Evolutionary conservation across 768 basidiomycete genomes (phyloP).

Genomic region (Macrolepiota fuliginosa): DNA sequence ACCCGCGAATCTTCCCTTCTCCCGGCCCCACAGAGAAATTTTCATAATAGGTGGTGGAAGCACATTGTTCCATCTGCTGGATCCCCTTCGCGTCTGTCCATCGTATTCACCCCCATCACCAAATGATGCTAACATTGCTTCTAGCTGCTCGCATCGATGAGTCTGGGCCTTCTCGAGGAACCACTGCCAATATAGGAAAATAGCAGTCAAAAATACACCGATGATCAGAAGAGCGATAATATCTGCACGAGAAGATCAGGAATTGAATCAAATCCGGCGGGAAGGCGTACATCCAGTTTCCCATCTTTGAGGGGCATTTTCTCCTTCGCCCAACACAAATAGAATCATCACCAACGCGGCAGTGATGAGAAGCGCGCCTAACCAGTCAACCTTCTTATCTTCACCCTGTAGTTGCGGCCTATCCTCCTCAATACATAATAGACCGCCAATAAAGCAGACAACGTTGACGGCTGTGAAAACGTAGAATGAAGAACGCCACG

Average conservation of each 20-base stretch:
- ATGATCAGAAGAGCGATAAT: conserved; percentile 69
- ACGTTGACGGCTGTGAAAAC: conserved; percentile 55
- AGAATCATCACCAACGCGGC: conserved; percentile 66
- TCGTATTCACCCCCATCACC: background rate
- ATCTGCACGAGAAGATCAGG: conserved; percentile 33
- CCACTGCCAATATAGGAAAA: conserved; percentile 67
- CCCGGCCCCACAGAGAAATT: conserved; percentile 60
- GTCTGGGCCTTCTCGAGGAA: conserved; percentile 48
- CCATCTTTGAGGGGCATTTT: conserved; percentile 59
- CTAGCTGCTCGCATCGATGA: conserved; percentile 9
- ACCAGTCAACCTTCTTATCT: conserved; percentile 70
- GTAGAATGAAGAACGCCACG: conserved; percentile 69
- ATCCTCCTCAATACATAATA: conserved; percentile 62
- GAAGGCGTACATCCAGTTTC: conserved; percentile 35
- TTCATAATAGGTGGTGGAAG: conserved; percentile 65
- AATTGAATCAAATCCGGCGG: background rate
- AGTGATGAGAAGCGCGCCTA: conserved; percentile 72
- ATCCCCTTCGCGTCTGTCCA: too few relatives aligned
- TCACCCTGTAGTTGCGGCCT: conserved; percentile 34
- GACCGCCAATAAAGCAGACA: conserved; percentile 49
- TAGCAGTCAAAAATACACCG: conserved; percentile 49
- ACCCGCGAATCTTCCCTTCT: conserved; percentile 56
- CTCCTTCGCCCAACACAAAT: conserved; percentile 70
- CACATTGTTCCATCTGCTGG: background rate
- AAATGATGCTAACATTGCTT: too few relatives aligned